Evolutionary conservation across 2,329 filamentous ascomycete genomes (phyloP).

Genomic region (Pseudofabraea citricarpa): DNA sequence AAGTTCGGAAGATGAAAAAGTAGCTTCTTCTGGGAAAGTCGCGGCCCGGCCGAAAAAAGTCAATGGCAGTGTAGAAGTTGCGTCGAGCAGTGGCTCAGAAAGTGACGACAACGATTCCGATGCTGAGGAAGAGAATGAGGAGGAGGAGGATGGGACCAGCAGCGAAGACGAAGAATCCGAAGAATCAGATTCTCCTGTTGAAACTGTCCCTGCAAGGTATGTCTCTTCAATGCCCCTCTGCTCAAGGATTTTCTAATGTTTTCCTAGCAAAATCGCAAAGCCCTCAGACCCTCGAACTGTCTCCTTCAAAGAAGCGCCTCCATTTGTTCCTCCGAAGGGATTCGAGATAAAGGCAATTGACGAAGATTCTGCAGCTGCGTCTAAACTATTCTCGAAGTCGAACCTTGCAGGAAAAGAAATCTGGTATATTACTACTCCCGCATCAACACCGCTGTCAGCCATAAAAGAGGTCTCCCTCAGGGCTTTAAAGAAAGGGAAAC

Average conservation of each 20-base stretch:
- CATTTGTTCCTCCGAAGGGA: constrained; percentile 11
- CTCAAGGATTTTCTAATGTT: too few species aligned
- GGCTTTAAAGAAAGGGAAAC: constrained; percentile 45
- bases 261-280: constrained; percentile 10
- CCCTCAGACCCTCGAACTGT: constrained; percentile 10
- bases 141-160: constrained; percentile 12
- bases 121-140: constrained; percentile 22
- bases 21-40: constrained; percentile 14
- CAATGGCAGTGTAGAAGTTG: constrained; percentile 20
- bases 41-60: constrained; percentile 6
- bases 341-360: constrained; percentile 18
- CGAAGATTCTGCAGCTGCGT: constrained; percentile 6
- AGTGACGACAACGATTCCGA: constrained; percentile 2
- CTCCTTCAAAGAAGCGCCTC: constrained; percentile 6
- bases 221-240: too few species aligned
- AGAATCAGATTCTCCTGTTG: too few species aligned
- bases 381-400: constrained; percentile 51
- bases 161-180: constrained; percentile 32
- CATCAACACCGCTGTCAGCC: constrained; percentile 62
- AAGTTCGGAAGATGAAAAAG: constrained; percentile 17
- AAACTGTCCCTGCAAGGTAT: too few species aligned
- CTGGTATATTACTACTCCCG: constrained; percentile 75
- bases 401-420: constrained; percentile 66
- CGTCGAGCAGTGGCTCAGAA: constrained; percentile 16
- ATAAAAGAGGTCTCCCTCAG: constrained; percentile 61